Base-by-base conservation (phyloP, 495 filamentous ascomycete genomes). In the Xylaria acuta region DNA sequence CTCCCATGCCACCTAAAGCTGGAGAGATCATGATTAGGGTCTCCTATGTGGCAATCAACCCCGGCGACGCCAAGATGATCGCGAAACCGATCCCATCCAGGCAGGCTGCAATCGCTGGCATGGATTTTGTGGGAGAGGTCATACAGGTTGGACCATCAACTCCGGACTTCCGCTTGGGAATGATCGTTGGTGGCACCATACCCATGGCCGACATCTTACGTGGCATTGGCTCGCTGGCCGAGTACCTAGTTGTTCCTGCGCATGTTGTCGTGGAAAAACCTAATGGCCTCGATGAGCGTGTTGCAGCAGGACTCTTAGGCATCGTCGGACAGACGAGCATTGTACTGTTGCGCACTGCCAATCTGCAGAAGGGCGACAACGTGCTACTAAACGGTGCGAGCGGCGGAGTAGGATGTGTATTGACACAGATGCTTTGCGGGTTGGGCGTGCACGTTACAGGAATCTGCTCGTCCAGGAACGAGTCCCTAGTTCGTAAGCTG, bases 1-100 rank as follows among this genome's bases (percentile, higher is more conserved):
- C 72, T 70, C 72, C 72, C n/a, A 25, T 34, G 20, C 62, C 69
- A 20, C 72, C 74, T 9, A 69, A 67, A 64, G 56, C 69, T 22
- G 69, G 72, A 36, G 69, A 76, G 60, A 69, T 76, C 59, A 72
- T 74, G 72, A 36, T 74, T n/a, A 38, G 68, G 34, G 60, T 76
- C 20, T 76, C 74, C 6, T 74, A 74, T 62, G 72, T 64, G 59
- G 47, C 74, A 43, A 49, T 74, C 45, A 76, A 76, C 51, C 74
- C 74, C 1, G 72, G 69, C 49, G 69, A 76, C 43, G 56, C 73
- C 51, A 74, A 76, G 25, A 58, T 76, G 64, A 76, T 76, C 27
- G 45, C 41, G 6, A 64, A 72, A 12, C 63, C 67, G 34, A 58
- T 72, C 34, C 74, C 64, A 30, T 74, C 51, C 41, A 72, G 70